These are phyloP conservation scores for Malassezia pachydermatis DNA, from an alignment of 1,284 basidiomycete species.

Conservation along the genomic window DNA sequence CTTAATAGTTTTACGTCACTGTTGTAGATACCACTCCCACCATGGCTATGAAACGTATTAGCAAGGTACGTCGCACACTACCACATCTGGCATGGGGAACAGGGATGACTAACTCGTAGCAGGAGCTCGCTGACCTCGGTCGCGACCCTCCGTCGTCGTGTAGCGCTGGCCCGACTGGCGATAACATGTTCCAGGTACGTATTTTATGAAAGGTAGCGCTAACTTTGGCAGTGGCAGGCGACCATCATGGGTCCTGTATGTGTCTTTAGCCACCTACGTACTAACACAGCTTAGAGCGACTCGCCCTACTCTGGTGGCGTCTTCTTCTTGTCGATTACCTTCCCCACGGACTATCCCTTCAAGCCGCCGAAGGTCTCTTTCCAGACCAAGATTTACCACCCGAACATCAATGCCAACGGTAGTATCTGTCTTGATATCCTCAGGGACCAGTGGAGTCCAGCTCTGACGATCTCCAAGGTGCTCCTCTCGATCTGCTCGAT, in stretches of 20 bases:
- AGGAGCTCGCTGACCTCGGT: constrained; percentile 46
- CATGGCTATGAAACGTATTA: constrained; percentile 48
- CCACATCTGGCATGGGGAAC: not conserved
- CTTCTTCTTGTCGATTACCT: constrained; percentile 56
- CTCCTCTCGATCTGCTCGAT: constrained; percentile 47
- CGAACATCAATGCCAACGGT: constrained; percentile 94
- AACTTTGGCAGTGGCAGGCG: constrained; percentile 39
- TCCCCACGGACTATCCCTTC: constrained; percentile 52
- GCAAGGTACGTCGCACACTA: constrained; percentile 29
- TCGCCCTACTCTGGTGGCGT: constrained; percentile 43
- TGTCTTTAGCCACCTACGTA: too few relatives aligned
- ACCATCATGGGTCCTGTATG: constrained; percentile 47
- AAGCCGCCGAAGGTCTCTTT: constrained; percentile 95
- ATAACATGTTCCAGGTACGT: constrained; percentile 47
- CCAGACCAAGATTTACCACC: constrained; percentile 97
- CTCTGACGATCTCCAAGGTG: constrained; percentile 87
- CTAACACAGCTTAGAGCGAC: constrained; percentile 19
- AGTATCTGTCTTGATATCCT: constrained; percentile 97
- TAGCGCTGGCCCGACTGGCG: constrained; percentile 45
- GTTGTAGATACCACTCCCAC: constrained; percentile 16
- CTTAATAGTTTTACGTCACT: not conserved
- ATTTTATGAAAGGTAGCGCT: not conserved
- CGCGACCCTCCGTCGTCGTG: constrained; percentile 47
- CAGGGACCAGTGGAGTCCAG: constrained; percentile 69
- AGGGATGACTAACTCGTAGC: not conserved